These are phyloP conservation scores for Solanum aculeatissimum DNA, from an alignment of 305 asterid genomes.

Conservation along the genomic window DNA sequence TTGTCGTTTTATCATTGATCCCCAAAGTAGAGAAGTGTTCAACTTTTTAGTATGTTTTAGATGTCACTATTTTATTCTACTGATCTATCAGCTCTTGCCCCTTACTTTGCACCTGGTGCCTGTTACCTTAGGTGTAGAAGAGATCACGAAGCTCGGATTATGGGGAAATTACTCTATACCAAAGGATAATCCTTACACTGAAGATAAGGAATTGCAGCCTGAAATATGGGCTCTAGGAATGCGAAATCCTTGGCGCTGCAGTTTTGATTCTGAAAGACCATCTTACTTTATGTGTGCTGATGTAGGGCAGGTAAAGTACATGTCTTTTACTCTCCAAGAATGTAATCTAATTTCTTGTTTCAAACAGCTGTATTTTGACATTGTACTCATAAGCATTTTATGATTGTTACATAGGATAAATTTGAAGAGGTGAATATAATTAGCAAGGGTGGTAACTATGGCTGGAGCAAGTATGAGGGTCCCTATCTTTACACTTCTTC, in stretches of 20 bases:
- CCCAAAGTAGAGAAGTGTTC: background rate
- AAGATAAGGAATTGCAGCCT: slow-evolving; percentile 44
- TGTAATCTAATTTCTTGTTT: background rate
- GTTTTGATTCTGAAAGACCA: slow-evolving; percentile 81
- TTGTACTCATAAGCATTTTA: background rate
- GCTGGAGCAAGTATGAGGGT: slow-evolving; percentile 84
- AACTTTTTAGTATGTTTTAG: background rate
- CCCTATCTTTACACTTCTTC: slow-evolving; percentile 20
- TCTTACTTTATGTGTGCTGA: slow-evolving; percentile 79
- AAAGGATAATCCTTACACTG: slow-evolving; percentile 53
- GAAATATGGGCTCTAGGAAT: slow-evolving; percentile 89
- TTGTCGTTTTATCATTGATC: background rate
- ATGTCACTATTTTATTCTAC: background rate
- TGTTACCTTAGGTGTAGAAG: slow-evolving; percentile 39
- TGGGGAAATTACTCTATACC: slow-evolving; percentile 98
- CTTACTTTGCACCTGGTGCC: background rate
- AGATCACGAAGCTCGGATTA: slow-evolving; percentile 31
- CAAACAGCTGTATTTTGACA: background rate
- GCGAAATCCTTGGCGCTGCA: slow-evolving; percentile 97
- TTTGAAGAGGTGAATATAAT: slow-evolving; percentile 80
- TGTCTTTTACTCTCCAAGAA: background rate
- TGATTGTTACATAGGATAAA: slow-evolving; percentile 32
- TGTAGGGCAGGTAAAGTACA: slow-evolving; percentile 62
- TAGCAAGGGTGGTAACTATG: slow-evolving; percentile 74
- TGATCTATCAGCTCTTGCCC: background rate